Percentiles rank a stretch among this genome's conserved stretches.
Conservation (phyloP, 352 stramenopile species). For the Phytophthora idaei region DNA sequence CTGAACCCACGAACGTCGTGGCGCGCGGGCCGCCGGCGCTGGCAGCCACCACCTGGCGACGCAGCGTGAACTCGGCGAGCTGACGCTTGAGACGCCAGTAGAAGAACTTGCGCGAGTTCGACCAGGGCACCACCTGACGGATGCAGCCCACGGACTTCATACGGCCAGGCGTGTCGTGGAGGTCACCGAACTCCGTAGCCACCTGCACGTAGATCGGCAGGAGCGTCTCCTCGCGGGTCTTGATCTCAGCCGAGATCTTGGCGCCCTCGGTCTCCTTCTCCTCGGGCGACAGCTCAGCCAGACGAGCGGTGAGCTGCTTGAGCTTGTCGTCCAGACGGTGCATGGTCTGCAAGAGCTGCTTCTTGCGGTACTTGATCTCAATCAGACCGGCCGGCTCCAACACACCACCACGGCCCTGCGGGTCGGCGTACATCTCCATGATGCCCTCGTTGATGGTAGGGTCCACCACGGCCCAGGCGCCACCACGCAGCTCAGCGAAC, state of each 20-base stretch:
- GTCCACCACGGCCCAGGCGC: constrained; percentile 99
- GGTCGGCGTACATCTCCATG: constrained; percentile 99
- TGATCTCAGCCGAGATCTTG: constrained; percentile 92
- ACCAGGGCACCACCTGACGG: constrained; percentile 96
- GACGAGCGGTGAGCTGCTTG: constrained; percentile 70
- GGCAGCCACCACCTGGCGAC: constrained; percentile 56
- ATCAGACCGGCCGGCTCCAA: constrained; percentile 98
- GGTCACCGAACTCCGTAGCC: constrained; percentile 99
- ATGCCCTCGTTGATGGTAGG: constrained; percentile 98
- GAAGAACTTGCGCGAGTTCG: constrained; percentile 96
- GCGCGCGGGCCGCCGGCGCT: constrained; percentile 39
- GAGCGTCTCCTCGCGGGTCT: constrained; percentile 91
- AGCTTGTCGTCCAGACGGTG: constrained; percentile 97
- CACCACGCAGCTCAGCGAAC: constrained; percentile 97
- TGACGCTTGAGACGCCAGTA: constrained; percentile 98
- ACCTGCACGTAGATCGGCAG: constrained; percentile 98
- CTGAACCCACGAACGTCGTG: constrained; percentile 54
- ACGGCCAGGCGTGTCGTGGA: constrained; percentile 99
- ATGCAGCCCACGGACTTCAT: constrained; percentile 99
- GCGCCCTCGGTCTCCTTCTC: constrained; percentile 48
- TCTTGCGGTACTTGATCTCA: constrained; percentile 99
- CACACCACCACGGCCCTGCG: constrained; percentile 94
- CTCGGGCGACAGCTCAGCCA: constrained; percentile 64
- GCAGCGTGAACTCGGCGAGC: constrained; percentile 95
- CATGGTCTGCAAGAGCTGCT: constrained; percentile 97